Conservation (phyloP, 495 filamentous ascomycete species). For the Penicillium diatomitis region DNA sequence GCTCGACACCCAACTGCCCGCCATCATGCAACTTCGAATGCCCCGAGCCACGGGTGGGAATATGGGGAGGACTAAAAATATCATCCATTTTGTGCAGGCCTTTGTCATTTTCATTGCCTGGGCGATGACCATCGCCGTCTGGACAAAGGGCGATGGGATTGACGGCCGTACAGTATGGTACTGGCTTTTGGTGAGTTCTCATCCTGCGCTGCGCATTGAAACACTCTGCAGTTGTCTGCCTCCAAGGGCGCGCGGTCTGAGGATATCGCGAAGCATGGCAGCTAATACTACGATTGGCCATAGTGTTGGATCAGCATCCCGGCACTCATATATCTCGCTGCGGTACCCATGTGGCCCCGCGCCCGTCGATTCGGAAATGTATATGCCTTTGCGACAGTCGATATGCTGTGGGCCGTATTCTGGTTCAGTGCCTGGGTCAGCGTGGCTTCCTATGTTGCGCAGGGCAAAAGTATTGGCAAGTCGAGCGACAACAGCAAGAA, state of each 20-base stretch:
- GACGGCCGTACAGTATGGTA: conserved; percentile 66
- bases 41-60: conserved; percentile 25
- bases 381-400: conserved; percentile 69
- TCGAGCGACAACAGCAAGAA: conserved; percentile 1
- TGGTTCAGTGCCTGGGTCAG: conserved; percentile 81
- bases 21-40: conserved; percentile 25
- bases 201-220: background rate
- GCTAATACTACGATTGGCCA: conserved; percentile 7
- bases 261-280: background rate
- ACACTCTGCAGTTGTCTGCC: background rate
- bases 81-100: conserved; percentile 47
- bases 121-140: conserved; percentile 64
- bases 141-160: conserved; percentile 52
- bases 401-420: conserved; percentile 62
- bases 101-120: conserved; percentile 61
- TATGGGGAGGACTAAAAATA: conserved; percentile 38
- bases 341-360: conserved; percentile 77
- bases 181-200: conserved; percentile 62
- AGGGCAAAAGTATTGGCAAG: conserved; percentile 37
- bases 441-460: conserved; percentile 59
- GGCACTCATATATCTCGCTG: conserved; percentile 71
- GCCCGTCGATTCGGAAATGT: conserved; percentile 71
- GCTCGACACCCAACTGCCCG: background rate
- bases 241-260: background rate
- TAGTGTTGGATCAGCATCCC: conserved; percentile 83